Conservation (phyloP, 164 flowering plant species). For the Litsea cubeba region DNA sequence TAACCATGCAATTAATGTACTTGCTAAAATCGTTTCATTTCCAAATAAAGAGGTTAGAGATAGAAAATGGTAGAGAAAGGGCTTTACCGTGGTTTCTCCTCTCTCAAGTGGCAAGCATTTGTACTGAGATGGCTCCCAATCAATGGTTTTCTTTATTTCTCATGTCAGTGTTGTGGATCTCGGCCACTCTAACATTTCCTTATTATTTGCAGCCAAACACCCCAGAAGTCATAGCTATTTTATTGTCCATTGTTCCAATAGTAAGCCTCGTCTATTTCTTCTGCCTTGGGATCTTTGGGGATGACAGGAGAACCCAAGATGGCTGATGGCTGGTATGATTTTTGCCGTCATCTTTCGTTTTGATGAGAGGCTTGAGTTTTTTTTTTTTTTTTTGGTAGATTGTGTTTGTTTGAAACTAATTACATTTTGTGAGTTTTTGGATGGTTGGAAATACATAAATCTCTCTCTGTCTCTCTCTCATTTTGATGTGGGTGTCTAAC, state of each 20-base stretch:
- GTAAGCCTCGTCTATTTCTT: not conserved
- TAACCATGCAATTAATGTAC: not conserved
- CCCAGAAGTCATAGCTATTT: not conserved
- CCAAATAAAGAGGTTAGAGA: not conserved
- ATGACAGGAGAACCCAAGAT: not conserved
- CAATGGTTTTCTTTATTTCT: not conserved
- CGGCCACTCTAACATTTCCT: not conserved
- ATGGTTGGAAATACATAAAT: not conserved
- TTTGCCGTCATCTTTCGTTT: too few relatives aligned
- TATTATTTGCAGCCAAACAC: not conserved
- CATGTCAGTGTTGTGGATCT: not conserved
- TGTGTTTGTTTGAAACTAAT: too few relatives aligned
- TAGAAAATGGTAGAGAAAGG: too few relatives aligned
- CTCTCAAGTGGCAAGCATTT: not conserved
- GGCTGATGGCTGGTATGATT: not conserved
- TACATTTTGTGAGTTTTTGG: too few relatives aligned
- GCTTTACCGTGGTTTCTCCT: not conserved
- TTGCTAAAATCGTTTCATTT: not conserved
- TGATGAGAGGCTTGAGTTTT: not conserved
- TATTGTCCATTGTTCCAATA: not conserved
- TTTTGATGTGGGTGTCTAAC: too few relatives aligned
- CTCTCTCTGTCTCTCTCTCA: too few relatives aligned
- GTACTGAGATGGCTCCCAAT: slow-evolving; percentile 1
- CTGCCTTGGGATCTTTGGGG: not conserved
- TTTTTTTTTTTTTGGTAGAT: too few relatives aligned